Percentiles rank a stretch among this genome's conserved stretches.
phyloP scores from a whole-genome alignment of 179 eudicot species.

The Silene noctiflora region DNA sequence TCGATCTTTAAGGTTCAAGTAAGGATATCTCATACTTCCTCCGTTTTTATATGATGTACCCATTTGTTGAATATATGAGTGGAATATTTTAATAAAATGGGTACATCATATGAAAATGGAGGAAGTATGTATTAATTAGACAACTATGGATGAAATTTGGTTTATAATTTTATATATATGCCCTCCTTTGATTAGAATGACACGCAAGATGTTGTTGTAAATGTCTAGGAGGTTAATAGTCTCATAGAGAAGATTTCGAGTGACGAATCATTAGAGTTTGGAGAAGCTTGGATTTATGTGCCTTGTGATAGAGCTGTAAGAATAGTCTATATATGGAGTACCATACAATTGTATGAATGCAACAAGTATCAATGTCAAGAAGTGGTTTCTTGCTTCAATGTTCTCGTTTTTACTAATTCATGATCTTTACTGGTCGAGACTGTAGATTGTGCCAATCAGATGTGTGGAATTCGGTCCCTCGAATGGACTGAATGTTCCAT shows the following conservation, averaged over 20 bases:
- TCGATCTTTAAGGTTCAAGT: slow-evolving; percentile 2
- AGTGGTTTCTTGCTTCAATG: no score
- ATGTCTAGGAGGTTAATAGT: not conserved
- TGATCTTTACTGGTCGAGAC: no score
- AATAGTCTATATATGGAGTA: not conserved
- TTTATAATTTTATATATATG: no score
- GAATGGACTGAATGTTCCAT: no score
- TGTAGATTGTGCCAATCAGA: no score
- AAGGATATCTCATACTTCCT: not conserved
- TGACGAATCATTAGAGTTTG: slow-evolving; percentile 13
- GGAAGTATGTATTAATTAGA: no score
- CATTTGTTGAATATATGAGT: no score
- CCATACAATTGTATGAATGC: not conserved
- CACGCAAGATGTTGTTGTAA: not conserved
- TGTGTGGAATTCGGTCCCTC: no score
- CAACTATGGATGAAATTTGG: not conserved
- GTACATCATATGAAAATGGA: no score
- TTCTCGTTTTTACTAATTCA: no score
- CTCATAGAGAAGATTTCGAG: not conserved
- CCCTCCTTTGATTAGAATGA: not conserved
- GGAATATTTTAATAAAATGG: no score
- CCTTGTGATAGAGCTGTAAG: slow-evolving; percentile 66
- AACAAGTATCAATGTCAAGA: not conserved
- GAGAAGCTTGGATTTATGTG: slow-evolving; percentile 60
- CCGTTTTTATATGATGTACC: no score